phyloP scores from a whole-genome alignment of 345 rosid species.

The Gossypium mustelinum region DNA sequence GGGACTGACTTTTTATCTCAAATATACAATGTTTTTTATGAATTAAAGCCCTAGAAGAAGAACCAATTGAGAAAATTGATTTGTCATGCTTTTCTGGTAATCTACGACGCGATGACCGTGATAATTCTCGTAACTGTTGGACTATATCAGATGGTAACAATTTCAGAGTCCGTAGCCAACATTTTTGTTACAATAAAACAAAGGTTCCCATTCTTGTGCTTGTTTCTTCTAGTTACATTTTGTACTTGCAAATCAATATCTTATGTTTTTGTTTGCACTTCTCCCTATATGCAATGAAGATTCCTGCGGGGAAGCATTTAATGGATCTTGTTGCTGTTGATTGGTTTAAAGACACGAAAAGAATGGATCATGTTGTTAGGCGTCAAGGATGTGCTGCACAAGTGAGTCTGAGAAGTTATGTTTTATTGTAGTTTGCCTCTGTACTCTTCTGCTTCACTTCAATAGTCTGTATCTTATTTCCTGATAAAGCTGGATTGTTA shows the following conservation, averaged over 20 bases:
- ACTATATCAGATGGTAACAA: constrained; percentile 78
- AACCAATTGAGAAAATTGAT: constrained; percentile 69
- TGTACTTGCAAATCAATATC: background rate
- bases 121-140: constrained; percentile 92
- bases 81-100: constrained; percentile 83
- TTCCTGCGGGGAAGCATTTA: constrained; percentile 90
- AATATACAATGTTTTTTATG: constrained; percentile 4
- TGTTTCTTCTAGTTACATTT: background rate
- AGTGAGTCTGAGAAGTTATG: constrained; percentile 42
- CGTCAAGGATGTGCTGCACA: constrained; percentile 96
- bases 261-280: constrained; percentile 4
- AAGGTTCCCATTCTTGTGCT: constrained; percentile 51
- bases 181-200: constrained; percentile 76
- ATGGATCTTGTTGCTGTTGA: constrained; percentile 99
- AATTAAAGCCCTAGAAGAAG: constrained; percentile 66
- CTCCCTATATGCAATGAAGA: constrained; percentile 38
- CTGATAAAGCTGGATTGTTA: background rate
- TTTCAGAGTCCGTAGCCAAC: constrained; percentile 91
- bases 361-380: constrained; percentile 95
- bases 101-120: constrained; percentile 72
- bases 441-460: constrained; percentile 1
- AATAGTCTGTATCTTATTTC: background rate
- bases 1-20: constrained; percentile 11
- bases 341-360: constrained; percentile 95
- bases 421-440: constrained; percentile 11